These are phyloP conservation scores for Acorus gramineus DNA, from an alignment of 106 monocot genomes.

Conservation along the genomic window DNA sequence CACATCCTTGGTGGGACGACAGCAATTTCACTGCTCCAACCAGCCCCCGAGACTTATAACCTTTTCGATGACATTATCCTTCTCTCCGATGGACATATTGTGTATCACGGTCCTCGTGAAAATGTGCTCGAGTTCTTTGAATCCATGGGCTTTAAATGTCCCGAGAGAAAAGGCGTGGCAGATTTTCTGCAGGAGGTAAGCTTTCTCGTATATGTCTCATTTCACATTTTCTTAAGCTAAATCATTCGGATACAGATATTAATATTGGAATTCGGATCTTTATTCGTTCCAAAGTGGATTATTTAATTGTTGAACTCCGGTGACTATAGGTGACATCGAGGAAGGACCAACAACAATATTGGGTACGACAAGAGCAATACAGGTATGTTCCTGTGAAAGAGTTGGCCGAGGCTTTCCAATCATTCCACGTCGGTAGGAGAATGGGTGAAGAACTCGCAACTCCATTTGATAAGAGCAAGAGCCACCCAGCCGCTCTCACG, in stretches of 20 bases:
- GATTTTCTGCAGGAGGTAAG: constrained; percentile 69
- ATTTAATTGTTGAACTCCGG: background rate
- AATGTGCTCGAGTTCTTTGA: constrained; percentile 56
- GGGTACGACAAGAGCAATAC: constrained; percentile 35
- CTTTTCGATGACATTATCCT: constrained; percentile 70
- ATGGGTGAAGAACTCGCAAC: constrained; percentile 25
- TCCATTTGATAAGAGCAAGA: constrained; percentile 43
- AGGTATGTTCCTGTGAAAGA: constrained; percentile 41
- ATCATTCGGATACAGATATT: no score
- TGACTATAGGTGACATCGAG: constrained; percentile 48
- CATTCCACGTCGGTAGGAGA: constrained; percentile 33
- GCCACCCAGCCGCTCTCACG: constrained; percentile 55
- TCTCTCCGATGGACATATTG: constrained; percentile 54
- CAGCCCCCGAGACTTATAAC: constrained; percentile 61
- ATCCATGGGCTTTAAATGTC: constrained; percentile 55
- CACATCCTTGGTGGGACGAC: constrained; percentile 61
- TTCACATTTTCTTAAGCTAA: no score
- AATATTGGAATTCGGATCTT: background rate
- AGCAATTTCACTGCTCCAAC: constrained; percentile 57
- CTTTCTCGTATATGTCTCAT: no score
- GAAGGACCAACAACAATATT: constrained; percentile 66
- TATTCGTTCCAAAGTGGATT: background rate
- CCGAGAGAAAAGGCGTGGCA: constrained; percentile 63
- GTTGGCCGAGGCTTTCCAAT: constrained; percentile 39
- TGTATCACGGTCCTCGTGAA: constrained; percentile 65